Base-by-base conservation (phyloP, 1,284 basidiomycete genomes). In the Pseudozyma sp. region DNA sequence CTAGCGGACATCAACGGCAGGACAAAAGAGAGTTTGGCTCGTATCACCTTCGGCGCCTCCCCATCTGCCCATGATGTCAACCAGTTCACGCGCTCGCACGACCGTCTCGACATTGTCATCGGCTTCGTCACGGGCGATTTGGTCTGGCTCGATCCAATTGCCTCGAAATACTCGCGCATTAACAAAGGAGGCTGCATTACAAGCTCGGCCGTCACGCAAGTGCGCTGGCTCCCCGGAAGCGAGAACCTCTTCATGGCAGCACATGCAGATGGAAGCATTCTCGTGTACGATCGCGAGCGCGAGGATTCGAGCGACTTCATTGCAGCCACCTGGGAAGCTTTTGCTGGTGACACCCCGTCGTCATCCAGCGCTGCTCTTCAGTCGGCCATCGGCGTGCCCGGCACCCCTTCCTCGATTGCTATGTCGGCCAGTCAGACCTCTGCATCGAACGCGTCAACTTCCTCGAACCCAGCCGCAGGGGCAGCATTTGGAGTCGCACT, bases 61-160 rank as follows among this genome's bases (percentile, higher is more conserved):
- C 73, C 81, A 0, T 96, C 94, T 0, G 95, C 94, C 78, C 93
- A 97, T 83, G 92, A 87, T 78, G 89, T 97, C 51, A 97, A 97
- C 77, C 86, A 88, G 14, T 85, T 89, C 8, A 97, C 94, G 1
- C 89, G 91, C 9, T 90, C 89, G 7, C 87, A 90, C 5, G 91
- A 93, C 54, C 89, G 90, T 46, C 86, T 98, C 42, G 97, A 99
- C 82, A 88, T 97, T 11, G 88, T 98, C 58, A 91, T 99, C 77
- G 96, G 96, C 3, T 98, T 99, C 82, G 88, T 88, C 71, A 92
- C 93, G 0, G 96, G 96, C 14, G 96, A 99, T 85, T 87, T 99
- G 29, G 86, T 99, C 53, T 76, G 75, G 72, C 33, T 82, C 90
- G 94, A 95, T 83, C 92, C 93, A 50, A 91, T 94, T 80, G 89